Conservation (phyloP, 2,329 filamentous ascomycete genomes). For the Talaromyces sp. region DNA sequence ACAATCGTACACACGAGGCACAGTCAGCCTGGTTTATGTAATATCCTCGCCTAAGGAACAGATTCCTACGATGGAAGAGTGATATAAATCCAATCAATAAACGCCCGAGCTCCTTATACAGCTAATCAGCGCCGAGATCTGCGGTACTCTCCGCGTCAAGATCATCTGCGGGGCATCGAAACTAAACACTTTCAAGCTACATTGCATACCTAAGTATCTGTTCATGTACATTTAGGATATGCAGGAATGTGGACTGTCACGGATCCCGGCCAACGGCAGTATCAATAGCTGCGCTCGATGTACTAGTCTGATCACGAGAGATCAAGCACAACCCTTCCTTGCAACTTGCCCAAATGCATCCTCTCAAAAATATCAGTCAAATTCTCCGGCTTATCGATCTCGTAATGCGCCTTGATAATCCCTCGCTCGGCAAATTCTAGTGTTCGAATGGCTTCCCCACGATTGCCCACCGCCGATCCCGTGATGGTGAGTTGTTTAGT, state of each 20-base stretch:
- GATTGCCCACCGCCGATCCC: constrained; percentile 51
- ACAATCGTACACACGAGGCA: neutral
- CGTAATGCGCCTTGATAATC: constrained; percentile 45
- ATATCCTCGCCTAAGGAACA: neutral
- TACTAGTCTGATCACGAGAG: constrained; percentile 26
- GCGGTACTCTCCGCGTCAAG: neutral
- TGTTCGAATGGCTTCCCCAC: constrained; percentile 49
- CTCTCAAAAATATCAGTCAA: constrained; percentile 46
- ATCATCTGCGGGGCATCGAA: neutral
- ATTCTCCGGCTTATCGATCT: constrained; percentile 47
- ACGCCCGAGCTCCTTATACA: neutral
- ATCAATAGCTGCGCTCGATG: neutral
- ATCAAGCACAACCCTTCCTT: constrained; percentile 49
- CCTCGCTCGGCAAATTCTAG: constrained; percentile 49
- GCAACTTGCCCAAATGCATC: constrained; percentile 44
- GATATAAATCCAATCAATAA: neutral
- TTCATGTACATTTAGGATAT: neutral
- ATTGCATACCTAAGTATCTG: neutral
- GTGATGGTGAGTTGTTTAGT: constrained; percentile 45
- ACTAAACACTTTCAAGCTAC: neutral
- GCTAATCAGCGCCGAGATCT: neutral
- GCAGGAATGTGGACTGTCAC: neutral
- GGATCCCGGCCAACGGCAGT: neutral
- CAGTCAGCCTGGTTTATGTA: neutral
- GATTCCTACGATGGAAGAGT: neutral